Evolutionary conservation across 2,329 filamentous ascomycete genomes (phyloP), one percentile per base, ranked within the genome.

Genomic region (Didymella arachidicola): DNA sequence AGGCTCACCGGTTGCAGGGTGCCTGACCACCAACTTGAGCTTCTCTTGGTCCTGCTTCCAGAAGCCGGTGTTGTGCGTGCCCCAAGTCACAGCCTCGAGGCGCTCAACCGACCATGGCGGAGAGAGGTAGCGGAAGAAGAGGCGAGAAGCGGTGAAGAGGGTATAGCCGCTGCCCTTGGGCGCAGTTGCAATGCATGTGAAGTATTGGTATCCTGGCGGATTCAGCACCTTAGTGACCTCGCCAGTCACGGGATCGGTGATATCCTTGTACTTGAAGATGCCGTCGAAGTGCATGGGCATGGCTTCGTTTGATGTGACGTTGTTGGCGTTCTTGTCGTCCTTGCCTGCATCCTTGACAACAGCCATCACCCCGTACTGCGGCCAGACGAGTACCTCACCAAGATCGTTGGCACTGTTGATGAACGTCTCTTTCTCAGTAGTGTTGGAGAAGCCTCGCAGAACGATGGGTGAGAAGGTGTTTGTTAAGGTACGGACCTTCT

Each of bases 261-360:
- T 42, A 39, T 81, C 81, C 10, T 78, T 76, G 0, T 82, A 81
- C 65, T 85, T 86, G 76, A 86, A 86, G 27, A 86, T 71, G 0
- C 84, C 84, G 48, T 86, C 84, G 36, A 80, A 86, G 62, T 86
- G 84, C 59, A 61, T 84, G 0, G 84, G 84, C 83, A 86, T 85
- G 60, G 81, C 80, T 57, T 70, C 68, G 25, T 62, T 77, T 0
- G 81, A 84, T 2, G 84, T 75, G 2, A 86, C 82, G 39, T 85
- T 85, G 61, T 85, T 86, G 19, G 81, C 70, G 0, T 80, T 78
- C 11, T 76, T 72, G 0, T 78, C 77, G 6, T 81, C 76, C 1
- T 71, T 79, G 55, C 82, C 84, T 11, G 83, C 83, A 53, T 88
- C 84, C 63, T 87, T 86, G 0, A 87, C 85, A 53, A 86, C 84